Base-by-base conservation (phyloP, 495 filamentous ascomycete genomes). In the Talaromyces adpressus region DNA sequence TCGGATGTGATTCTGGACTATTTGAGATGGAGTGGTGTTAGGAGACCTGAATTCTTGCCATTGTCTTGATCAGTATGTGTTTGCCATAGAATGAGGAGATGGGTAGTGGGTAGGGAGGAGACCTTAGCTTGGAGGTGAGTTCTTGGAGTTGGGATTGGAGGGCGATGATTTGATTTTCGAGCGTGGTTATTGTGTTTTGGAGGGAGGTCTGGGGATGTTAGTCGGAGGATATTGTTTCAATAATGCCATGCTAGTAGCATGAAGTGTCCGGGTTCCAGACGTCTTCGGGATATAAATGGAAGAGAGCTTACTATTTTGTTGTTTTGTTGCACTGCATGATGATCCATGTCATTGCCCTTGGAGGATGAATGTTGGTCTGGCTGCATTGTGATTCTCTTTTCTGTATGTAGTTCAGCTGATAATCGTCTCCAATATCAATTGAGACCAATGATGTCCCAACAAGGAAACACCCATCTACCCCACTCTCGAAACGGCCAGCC, bases 1-100 rank as follows among this genome's bases (percentile, higher is more conserved):
- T 62, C 75, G 77, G 66, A 91, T 91, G 72, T 92, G 89, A 6
- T 71, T 76, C 57, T 86, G 80, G 27, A 91, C 84, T 8, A 81
- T 77, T n/a, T 69, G 68, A 62, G 78, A 65, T 0, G 62, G 25
- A 1, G 29, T 58, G 7, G 9, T 29, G 9, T 56, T 6, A 73
- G 69, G 56, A 75, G 71, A 54, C 70, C 63, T 45, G 74, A 8
- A 20, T 47, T 20, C 16, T 27, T 20, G 20, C 36, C n/a, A 22
- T 32, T 20, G 30, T 12, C n/a, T n/a, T 34, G 29, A 16, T 32
- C 11, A 18, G 16, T 11, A 18, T 32, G 29, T 9, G 4, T 32
- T 25, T 34, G 9, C 9, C 9, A 12, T 56, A 12, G 41, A 1
- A 25, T 9, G 7, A 25, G n/a, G 20, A 62, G 57, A 60, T 36